Evolutionary conservation across 2,329 filamentous ascomycete species (phyloP).

Genomic region (Venturia oleaginea): DNA sequence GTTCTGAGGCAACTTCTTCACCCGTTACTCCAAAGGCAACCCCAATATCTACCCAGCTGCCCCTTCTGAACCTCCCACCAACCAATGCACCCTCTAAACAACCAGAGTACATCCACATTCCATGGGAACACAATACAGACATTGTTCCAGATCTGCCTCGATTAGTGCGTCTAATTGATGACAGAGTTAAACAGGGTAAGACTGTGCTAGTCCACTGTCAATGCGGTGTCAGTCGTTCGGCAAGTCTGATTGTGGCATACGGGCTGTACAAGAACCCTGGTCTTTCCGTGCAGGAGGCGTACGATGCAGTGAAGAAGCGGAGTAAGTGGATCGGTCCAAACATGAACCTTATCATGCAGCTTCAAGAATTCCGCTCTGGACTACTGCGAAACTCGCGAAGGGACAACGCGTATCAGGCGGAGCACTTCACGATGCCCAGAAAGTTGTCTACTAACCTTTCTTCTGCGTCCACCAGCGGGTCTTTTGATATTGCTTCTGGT

Average conservation of each 20-base stretch:
- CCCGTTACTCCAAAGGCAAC: constrained; percentile 46
- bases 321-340: constrained; percentile 86
- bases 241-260: constrained; percentile 79
- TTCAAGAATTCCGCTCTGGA: constrained; percentile 62
- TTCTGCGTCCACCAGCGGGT: constrained; percentile 10
- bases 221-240: constrained; percentile 76
- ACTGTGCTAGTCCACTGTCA: constrained; percentile 77
- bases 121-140: constrained; percentile 83
- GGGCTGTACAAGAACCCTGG: constrained; percentile 71
- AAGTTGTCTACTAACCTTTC: constrained; percentile 24
- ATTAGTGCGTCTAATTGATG: constrained; percentile 68
- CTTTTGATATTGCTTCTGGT: constrained; percentile 3
- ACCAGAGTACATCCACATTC: constrained; percentile 79
- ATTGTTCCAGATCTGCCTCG: constrained; percentile 68
- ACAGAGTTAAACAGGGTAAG: constrained; percentile 62
- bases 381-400: constrained; percentile 11
- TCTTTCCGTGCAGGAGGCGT: constrained; percentile 72
- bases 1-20: constrained; percentile 23
- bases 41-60: constrained; percentile 29
- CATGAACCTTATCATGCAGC: constrained; percentile 84
- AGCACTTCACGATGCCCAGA: constrained; percentile 30
- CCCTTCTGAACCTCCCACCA: constrained; percentile 19
- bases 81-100: constrained; percentile 27
- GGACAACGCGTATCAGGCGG: not conserved
- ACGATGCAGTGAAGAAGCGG: constrained; percentile 69